A percentile compares a stretch with the other conserved stretches of the same genome.
Evolutionary conservation across 2,329 filamentous ascomycete genomes (phyloP).

Genomic region (Colletotrichum cereale): DNA sequence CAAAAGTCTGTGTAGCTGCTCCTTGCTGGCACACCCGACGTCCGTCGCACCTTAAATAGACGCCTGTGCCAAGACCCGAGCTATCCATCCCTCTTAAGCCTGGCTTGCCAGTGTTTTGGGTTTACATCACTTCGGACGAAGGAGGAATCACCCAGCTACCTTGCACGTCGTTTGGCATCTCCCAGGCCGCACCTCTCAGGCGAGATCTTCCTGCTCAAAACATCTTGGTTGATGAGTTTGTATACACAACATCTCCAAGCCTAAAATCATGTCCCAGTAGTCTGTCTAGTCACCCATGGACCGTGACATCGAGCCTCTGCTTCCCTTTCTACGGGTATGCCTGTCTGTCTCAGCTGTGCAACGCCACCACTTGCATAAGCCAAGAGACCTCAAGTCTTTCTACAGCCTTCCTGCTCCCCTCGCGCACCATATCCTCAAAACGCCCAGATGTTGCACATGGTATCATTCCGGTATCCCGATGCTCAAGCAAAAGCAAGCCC

Average conservation of each 20-base stretch:
- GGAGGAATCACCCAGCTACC: no score
- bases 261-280: not conserved
- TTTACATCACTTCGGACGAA: conserved; percentile 2
- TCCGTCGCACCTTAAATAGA: conserved; percentile 25
- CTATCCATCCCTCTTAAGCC: not conserved
- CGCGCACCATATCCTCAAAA: conserved; percentile 9
- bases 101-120: not conserved
- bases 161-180: not conserved
- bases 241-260: not conserved
- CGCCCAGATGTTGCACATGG: conserved; percentile 32
- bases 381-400: not conserved
- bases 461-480: conserved; percentile 34
- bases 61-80: conserved; percentile 7
- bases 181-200: not conserved
- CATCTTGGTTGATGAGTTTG: not conserved
- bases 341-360: not conserved
- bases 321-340: no score
- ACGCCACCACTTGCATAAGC: not conserved
- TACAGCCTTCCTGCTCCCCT: not conserved
- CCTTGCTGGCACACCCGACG: conserved; percentile 14
- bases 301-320: not conserved
- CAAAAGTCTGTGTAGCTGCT: no score
- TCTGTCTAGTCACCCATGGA: not conserved
- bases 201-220: not conserved
- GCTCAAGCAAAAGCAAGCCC: conserved; percentile 25